Evolutionary conservation across 306 rosid species (phyloP), one percentile per base, ranked within the genome.

Genomic region (Vigna trinervia): DNA sequence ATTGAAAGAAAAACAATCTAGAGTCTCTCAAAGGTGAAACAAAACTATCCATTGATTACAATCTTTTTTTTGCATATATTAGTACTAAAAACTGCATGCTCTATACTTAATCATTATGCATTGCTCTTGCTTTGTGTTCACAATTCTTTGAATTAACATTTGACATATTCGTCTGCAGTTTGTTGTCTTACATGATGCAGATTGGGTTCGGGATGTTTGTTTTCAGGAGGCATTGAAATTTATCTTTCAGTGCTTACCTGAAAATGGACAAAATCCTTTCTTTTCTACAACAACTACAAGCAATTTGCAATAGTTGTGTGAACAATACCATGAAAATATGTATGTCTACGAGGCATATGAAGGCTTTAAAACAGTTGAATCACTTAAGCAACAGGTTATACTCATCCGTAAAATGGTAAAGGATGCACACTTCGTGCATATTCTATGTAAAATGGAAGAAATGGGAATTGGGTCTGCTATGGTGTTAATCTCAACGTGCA

Each of bases 131-230:
- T 34, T 71, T 75, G 39, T 74, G 43, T 53, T 7, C 50, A 12
- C 30, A 46, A 28, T 67, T 69, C 36, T 56, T 4, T 34, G 39
- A 50, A 53, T 47, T 41, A n/a, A 22, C 68, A 14, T 75, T 50
- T 39, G n/a, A 70, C 12, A 66, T 32, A 1, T 65, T 26, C 28
- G 69, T 65, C 63, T 75, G 76, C 84, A 90, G 98, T 94, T 88
- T 71, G 89, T 94, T 80, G 93, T 94, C 77, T 85, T 92, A 84
- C 96, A 94, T 72, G 98, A 94, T 82, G 98, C 98, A 74, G 98
- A 94, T 85, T 81, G 97, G 56, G 84, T 94, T 51, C 75, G 92
- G 74, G 97, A 94, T 80, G 91, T 86, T 19, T 90, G 93, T 36
- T 94, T 94, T 79, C 91, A 94, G 82, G 88, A 91, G 84, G 96